Evolutionary conservation across 805 yeast genomes (phyloP).

Genomic region (Scheffersomyces stipitis): DNA sequence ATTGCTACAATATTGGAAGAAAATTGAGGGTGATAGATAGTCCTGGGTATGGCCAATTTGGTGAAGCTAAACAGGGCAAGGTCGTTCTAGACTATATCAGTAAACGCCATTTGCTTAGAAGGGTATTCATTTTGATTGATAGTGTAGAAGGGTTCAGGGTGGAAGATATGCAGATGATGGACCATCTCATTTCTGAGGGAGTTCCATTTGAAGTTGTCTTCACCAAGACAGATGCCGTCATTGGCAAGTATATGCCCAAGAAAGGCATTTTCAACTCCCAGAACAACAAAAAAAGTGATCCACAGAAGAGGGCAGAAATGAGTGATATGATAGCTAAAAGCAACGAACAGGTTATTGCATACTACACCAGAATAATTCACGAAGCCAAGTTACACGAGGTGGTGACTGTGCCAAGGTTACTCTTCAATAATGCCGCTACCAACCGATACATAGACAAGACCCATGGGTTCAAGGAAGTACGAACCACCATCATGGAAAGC

Average conservation of each 20-base stretch:
- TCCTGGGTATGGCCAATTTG: conserved; percentile 87
- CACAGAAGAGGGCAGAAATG: conserved; percentile 5
- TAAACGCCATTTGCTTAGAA: conserved; percentile 51
- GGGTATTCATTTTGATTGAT: conserved; percentile 63
- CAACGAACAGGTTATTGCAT: conserved; percentile 24
- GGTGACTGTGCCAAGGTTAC: conserved; percentile 39
- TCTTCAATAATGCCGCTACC: conserved; percentile 53
- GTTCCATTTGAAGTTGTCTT: conserved; percentile 71
- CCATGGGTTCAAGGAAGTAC: conserved; percentile 54
- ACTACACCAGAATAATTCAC: conserved; percentile 37
- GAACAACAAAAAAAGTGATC: conserved; percentile 2
- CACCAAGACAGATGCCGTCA: conserved; percentile 70
- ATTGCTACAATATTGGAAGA: conserved; percentile 67
- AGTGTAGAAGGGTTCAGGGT: conserved; percentile 58
- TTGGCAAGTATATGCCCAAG: conserved; percentile 22
- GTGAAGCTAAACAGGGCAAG: conserved; percentile 66
- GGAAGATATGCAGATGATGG: conserved; percentile 55
- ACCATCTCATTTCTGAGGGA: conserved; percentile 52
- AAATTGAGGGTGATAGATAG: conserved; percentile 71
- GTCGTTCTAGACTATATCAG: conserved; percentile 63
- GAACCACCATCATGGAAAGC: conserved; percentile 51
- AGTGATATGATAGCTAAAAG: conserved; percentile 13
- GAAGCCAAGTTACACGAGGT: conserved; percentile 33
- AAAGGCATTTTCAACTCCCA: conserved; percentile 7
- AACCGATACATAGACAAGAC: conserved; percentile 35